Evolutionary conservation across 495 filamentous ascomycete genomes (phyloP).

Genomic region (Neurospora sp.): DNA sequence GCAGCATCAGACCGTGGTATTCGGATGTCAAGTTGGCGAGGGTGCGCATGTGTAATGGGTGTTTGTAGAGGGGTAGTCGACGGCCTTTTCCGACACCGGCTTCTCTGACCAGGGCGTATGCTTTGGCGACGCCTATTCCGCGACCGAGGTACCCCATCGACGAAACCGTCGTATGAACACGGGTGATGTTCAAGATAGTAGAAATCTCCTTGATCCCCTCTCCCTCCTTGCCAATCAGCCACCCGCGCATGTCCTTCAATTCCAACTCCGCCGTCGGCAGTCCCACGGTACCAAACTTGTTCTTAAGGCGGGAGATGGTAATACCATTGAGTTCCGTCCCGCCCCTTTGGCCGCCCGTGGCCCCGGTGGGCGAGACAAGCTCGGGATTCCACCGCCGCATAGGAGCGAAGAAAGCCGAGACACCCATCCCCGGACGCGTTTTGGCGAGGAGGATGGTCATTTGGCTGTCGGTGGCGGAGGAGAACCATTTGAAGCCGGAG

Average conservation of each 20-base stretch:
- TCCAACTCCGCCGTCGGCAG: conserved; percentile 64
- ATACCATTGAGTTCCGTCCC: conserved; percentile 54
- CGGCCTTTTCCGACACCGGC: conserved; percentile 29
- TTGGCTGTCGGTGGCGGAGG: conserved; percentile 60
- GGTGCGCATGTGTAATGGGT: conserved; percentile 51
- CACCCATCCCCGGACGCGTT: conserved; percentile 36
- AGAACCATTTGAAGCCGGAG: conserved; percentile 71
- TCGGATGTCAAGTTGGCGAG: conserved; percentile 39
- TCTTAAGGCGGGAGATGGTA: conserved; percentile 56
- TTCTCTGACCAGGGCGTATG: conserved; percentile 37
- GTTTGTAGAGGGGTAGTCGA: conserved; percentile 35
- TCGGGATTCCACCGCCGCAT: conserved; percentile 37
- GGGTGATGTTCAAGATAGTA: conserved; percentile 58
- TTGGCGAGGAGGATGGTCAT: conserved; percentile 63
- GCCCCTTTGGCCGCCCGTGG: conserved; percentile 4
- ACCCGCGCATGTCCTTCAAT: conserved; percentile 48
- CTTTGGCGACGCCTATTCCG: conserved; percentile 49
- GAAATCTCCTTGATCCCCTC: conserved; percentile 55
- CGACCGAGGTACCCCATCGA: conserved; percentile 49
- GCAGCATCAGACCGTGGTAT: conserved; percentile 47
- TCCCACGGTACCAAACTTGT: conserved; percentile 58
- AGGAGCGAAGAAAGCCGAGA: conserved; percentile 60
- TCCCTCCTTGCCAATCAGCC: conserved; percentile 52
- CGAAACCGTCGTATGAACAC: conserved; percentile 52
- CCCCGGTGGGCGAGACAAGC: conserved; percentile 12